Evolutionary conservation across 2,329 filamentous ascomycete species (phyloP).

Genomic region (Lasiodiplodia gonubiensis): DNA sequence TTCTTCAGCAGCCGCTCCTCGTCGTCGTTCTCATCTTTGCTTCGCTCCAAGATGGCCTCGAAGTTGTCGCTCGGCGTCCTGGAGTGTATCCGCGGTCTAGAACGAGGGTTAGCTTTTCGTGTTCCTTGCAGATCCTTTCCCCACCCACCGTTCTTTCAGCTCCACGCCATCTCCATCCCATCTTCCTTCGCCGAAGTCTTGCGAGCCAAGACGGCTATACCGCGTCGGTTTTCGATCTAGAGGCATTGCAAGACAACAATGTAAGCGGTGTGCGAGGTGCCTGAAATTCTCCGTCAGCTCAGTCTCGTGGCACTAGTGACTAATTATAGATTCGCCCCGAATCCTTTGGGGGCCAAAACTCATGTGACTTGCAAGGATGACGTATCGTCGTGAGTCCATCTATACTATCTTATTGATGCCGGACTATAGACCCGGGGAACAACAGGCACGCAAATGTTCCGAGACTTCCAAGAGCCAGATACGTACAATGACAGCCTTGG

Average conservation of each 20-base stretch:
- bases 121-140: neutral
- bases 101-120: neutral
- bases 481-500: no score
- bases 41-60: neutral
- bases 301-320: neutral
- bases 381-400: no score
- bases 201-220: conserved; percentile 1
- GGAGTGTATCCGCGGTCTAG: neutral
- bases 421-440: no score
- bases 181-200: neutral
- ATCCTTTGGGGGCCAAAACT: neutral
- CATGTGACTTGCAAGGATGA: no score
- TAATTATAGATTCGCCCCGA: neutral
- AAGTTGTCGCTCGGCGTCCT: neutral
- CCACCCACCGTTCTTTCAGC: neutral
- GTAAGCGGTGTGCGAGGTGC: neutral
- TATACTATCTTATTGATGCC: no score
- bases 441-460: no score
- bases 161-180: neutral
- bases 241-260: neutral
- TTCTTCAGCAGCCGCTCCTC: neutral
- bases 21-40: neutral
- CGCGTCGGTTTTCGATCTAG: neutral
- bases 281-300: neutral
- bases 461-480: no score